Conservation (phyloP, 805 yeast genomes). For the Nakazawaea laoshanensis region DNA sequence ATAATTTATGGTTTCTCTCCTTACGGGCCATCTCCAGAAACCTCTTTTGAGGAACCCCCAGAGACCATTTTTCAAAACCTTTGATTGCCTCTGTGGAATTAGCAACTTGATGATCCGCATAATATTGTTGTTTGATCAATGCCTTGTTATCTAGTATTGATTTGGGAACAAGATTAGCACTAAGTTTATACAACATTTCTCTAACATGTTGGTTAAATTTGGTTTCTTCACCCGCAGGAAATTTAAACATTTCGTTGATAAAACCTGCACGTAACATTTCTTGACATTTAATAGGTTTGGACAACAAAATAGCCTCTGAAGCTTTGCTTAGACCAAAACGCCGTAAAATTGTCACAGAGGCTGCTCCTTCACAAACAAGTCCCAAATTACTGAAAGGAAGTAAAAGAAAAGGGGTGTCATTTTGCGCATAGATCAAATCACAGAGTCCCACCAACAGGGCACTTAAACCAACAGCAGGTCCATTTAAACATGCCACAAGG, state of each 20-base stretch:
- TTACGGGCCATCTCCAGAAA: constrained; percentile 48
- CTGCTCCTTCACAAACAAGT: constrained; percentile 74
- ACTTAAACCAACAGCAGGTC: constrained; percentile 78
- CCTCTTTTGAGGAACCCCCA: constrained; percentile 65
- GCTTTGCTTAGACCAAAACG: constrained; percentile 70
- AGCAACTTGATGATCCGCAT: constrained; percentile 32
- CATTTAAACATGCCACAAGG: constrained; percentile 68
- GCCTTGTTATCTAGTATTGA: constrained; percentile 37
- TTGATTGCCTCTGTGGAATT: constrained; percentile 58
- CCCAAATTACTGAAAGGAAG: constrained; percentile 81
- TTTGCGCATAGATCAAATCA: constrained; percentile 67
- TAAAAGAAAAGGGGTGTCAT: constrained; percentile 47
- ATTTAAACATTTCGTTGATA: constrained; percentile 46
- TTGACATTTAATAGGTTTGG: constrained; percentile 55
- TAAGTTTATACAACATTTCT: constrained; percentile 23
- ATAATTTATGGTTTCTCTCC: constrained; percentile 52
- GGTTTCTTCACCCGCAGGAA: constrained; percentile 18
- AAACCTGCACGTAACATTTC: constrained; percentile 52
- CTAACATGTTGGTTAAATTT: constrained; percentile 34
- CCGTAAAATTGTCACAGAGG: constrained; percentile 57
- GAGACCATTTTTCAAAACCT: constrained; percentile 64
- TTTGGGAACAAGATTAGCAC: constrained; percentile 35
- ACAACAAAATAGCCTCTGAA: constrained; percentile 63
- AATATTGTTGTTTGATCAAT: constrained; percentile 26
- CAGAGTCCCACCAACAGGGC: constrained; percentile 68